Base-by-base conservation (phyloP, 768 basidiomycete species). In the Baorangia bicolor region DNA sequence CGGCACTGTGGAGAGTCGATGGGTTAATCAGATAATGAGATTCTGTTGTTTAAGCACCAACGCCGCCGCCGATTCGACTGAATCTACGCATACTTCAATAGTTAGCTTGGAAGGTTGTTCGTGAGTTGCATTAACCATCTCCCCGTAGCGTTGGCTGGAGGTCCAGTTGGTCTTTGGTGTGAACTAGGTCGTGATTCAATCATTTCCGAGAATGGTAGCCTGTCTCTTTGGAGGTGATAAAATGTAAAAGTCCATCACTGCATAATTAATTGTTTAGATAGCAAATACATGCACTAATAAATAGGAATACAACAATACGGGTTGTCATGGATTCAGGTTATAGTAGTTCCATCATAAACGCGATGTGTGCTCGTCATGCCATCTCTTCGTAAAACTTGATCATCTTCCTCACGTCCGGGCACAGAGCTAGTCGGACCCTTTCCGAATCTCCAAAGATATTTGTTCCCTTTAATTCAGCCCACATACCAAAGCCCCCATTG, bases 1-100 rank as follows among this genome's bases (percentile, higher is more conserved):
- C 74, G 37, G 92, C 88, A 67, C 90, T 92, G 66, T 16, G 51
- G 41, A 50, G 16, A 49, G 50, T 46, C 8, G 13, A 63, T 30
- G 5, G 58, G 42, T 37, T 28, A 33, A 35, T 56, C 42, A 51
- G 38, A 53, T 35, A 49, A 44, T 12, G 48, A 21, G 28, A 43
- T 14, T 31, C 20, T 14, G 25, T 8, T 13, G 45, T 3, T 16
- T 34, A 21, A 49, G 33, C 28, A 77, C 84, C 56, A 35, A 90
- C 88, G 78, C 79, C 51, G 81, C 60, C 20, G 90, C 87, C 7
- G 88, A 90, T 59, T 84, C 81, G 21, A 88, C 78, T 8, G 89
- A 91, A 70, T 92, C 90, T 40, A 92, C 76, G 65, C 90, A 91
- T 44, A 91, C 83, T 73, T 89, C 86, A 46, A 86, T 68, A 0